Conservation (phyloP, 495 filamentous ascomycete genomes). For the Tuber calosporum region DNA sequence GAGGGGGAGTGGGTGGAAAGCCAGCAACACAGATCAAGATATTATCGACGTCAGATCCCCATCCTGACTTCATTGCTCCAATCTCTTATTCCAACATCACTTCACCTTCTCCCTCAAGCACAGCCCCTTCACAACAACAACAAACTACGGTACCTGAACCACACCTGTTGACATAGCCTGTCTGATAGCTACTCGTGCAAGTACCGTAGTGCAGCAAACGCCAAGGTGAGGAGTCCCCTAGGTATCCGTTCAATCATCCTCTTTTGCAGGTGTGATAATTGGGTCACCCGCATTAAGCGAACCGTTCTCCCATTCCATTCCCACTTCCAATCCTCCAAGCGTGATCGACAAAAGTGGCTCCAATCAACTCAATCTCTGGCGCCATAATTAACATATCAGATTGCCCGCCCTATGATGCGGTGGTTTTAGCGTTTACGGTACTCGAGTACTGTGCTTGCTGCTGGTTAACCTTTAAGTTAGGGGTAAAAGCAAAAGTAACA, state of each 20-base stretch:
- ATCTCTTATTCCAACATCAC: conserved; percentile 38
- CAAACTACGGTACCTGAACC: neutral
- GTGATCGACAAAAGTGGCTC: neutral
- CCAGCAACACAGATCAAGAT: conserved; percentile 32
- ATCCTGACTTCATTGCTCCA: conserved; percentile 31
- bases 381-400: conserved; percentile 3
- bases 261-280: neutral
- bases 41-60: conserved; percentile 36
- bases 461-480: no score
- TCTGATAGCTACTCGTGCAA: neutral
- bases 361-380: conserved; percentile 1
- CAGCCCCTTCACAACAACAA: neutral
- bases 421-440: neutral
- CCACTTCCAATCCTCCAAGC: neutral
- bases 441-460: no score
- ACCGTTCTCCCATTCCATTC: neutral
- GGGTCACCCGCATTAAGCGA: conserved; percentile 1
- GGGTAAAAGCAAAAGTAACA: neutral
- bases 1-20: neutral
- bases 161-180: neutral
- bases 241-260: neutral
- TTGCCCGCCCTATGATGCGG: neutral
- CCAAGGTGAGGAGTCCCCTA: neutral
- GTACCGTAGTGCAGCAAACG: neutral
- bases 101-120: conserved; percentile 12